Base-by-base conservation (phyloP, 2,329 filamentous ascomycete genomes). In the Fusarium nygamai region DNA sequence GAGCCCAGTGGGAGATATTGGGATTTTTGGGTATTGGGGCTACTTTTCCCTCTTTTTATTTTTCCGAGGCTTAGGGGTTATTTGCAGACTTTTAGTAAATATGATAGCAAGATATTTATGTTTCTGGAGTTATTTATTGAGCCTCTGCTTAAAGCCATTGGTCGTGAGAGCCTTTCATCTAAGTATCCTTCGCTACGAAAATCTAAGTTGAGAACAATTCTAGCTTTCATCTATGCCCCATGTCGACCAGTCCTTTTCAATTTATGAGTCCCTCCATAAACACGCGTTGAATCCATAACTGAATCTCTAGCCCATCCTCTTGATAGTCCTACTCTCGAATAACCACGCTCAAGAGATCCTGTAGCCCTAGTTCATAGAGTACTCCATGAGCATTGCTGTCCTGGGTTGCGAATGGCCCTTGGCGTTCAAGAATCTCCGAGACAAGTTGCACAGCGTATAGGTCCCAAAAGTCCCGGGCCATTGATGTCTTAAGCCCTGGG, bases 371-470 rank as follows among this genome's bases (percentile, higher is more conserved):
- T 3, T 10, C 22, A n/a, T 34, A 24, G 8, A 51, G 48, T 24
- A 10, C 8, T 20, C 22, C 0, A 11, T 51, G 16, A 14, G 4
- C 3, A 5, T 14, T 31, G 11, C 29, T 31, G 29, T 31, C 29
- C 29, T n/a, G 13, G 1, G 1, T n/a, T 0, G 13, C 4, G 3
- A 7, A 10, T 3, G 12, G 14, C 5, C 3, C 6, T 12, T 33
- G 10, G 3, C 10, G 10, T 1, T n/a, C 20, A 3, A 50, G 20
- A 3, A n/a, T 6, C 22, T 51, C 22, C 1, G 31, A 11, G 17
- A 51, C 12, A 6, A 51, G 17, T 4, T 51, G 48, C 12, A 6
- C n/a, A 0, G 31, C 31, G 0, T 34, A 34, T 8, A 53, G 4
- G 24, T 12, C n/a, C 64, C 61, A 66, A 0, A 59, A 67, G 8